Evolutionary conservation across 2,329 filamentous ascomycete genomes (phyloP), one percentile per base, ranked within the genome.

Genomic region (Phaeosphaeriaceae sp.): DNA sequence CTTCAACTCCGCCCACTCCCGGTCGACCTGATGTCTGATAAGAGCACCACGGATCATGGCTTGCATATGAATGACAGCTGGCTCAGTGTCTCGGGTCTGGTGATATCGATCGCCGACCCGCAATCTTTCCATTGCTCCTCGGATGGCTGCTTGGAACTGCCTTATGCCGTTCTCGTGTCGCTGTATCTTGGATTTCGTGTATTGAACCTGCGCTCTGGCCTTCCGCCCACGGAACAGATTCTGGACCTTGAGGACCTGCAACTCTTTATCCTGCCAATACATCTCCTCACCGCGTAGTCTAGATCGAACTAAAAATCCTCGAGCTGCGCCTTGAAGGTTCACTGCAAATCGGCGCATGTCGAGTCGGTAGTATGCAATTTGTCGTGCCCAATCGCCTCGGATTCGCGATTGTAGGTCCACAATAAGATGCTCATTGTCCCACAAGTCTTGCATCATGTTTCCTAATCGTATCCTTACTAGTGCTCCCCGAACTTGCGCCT

Each of bases 371-470:
- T 85, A 83, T 58, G 87, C 84, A 48, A 97, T 84, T 70, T 97
- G 91, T 37, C 93, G 82, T 2, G 90, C 83, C 75, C 90, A 96
- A 64, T 95, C 91, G 44, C 92, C 95, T 50, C 94, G 86, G 46
- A 97, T 88, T 32, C 88, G 85, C 6, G 92, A 85, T 72, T 99
- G 95, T 8, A 99, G 79, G 43, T 96, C 88, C 35, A 93, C 77
- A 21, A 99, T 75, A 71, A 83, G 80, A 20, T 87, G 82, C 72
- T 99, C 94, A 11, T 84, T 82, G 54, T 94, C 88, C 94, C 94
- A 99, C 3, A 99, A 81, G 35, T 84, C 76, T 64, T 96, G 89
- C 94, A 99, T 97, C 46, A 85, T 81, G 41, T 88, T 79, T 4
- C 91, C 92, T 2, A 97, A 83, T 46, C 81, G 82, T 67, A 97